phyloP scores from a whole-genome alignment of 352 stramenopile genomes.

The Globisporangium acanthophoron region DNA sequence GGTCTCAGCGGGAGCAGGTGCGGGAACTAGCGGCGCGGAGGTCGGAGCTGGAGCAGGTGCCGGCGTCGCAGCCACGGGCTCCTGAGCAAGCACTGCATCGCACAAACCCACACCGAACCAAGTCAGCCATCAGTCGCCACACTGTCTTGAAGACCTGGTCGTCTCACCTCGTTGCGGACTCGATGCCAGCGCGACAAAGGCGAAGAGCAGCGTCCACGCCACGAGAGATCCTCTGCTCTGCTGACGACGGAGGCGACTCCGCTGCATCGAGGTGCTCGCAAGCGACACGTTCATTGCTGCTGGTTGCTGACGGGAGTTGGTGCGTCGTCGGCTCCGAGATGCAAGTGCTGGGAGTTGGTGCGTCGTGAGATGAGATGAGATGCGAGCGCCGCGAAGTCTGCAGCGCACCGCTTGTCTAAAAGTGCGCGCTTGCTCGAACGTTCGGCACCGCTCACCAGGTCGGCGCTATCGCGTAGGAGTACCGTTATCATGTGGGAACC shows the following conservation, averaged over 20 bases:
- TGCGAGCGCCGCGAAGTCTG: too few species aligned
- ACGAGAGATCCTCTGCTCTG: not conserved
- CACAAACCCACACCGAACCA: not conserved
- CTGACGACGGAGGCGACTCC: too few species aligned
- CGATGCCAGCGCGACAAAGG: constrained; percentile 1
- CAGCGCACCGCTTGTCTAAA: not conserved
- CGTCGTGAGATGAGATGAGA: too few species aligned
- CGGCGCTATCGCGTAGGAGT: too few species aligned
- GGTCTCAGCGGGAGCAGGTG: not conserved
- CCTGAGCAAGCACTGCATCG: constrained; percentile 11
- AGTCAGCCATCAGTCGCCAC: not conserved
- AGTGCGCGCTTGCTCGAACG: not conserved
- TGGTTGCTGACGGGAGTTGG: too few species aligned
- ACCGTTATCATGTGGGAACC: too few species aligned
- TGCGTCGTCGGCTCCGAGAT: too few species aligned
- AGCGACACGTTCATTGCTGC: too few species aligned
- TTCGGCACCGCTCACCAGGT: too few species aligned
- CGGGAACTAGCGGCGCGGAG: not conserved
- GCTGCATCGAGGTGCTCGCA: too few species aligned
- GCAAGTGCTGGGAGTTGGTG: too few species aligned
- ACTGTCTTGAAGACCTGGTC: not conserved
- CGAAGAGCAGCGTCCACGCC: constrained; percentile 6
- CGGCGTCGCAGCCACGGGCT: not conserved
- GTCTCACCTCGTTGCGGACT: constrained; percentile 3
- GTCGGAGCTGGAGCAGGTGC: not conserved